phyloP scores from a whole-genome alignment of 2,329 filamentous ascomycete species.

The Aureobasidium vineae region DNA sequence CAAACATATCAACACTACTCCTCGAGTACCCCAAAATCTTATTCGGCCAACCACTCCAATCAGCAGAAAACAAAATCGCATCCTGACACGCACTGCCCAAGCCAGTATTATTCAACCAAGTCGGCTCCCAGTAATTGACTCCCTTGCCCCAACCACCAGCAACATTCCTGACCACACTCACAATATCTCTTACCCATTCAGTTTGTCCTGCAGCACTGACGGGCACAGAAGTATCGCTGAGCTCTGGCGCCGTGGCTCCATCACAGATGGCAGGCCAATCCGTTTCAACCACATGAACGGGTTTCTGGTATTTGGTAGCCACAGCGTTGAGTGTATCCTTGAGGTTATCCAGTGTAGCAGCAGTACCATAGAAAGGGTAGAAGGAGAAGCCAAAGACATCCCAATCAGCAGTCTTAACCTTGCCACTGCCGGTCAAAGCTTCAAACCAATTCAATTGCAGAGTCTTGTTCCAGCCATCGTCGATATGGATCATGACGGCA shows the following conservation, averaged over 20 bases:
- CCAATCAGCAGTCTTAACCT: constrained; percentile 35
- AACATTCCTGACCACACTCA: constrained; percentile 29
- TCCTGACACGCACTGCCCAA: constrained; percentile 35
- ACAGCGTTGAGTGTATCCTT: constrained; percentile 33
- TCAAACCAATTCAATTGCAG: constrained; percentile 38
- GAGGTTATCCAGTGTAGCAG: constrained; percentile 36
- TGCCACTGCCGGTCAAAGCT: constrained; percentile 35
- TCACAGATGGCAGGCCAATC: constrained; percentile 37
- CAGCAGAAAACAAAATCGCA: constrained; percentile 35
- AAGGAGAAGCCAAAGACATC: constrained; percentile 36
- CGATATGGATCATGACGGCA: constrained; percentile 40
- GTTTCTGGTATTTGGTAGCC: constrained; percentile 36
- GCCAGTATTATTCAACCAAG: constrained; percentile 36
- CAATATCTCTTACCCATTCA: constrained; percentile 35
- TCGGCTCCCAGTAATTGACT: constrained; percentile 38
- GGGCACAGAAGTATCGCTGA: constrained; percentile 35
- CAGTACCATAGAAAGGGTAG: constrained; percentile 39
- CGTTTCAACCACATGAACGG: constrained; percentile 36
- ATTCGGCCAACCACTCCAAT: constrained; percentile 35
- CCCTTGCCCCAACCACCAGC: constrained; percentile 34
- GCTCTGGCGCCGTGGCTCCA: constrained; percentile 23
- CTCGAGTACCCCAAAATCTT: constrained; percentile 35
- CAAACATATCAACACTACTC: constrained; percentile 35
- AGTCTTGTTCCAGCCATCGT: constrained; percentile 38
- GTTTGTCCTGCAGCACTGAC: constrained; percentile 34